Conservation (phyloP, 1,284 basidiomycete genomes). For the Prillingera fragicola region DNA sequence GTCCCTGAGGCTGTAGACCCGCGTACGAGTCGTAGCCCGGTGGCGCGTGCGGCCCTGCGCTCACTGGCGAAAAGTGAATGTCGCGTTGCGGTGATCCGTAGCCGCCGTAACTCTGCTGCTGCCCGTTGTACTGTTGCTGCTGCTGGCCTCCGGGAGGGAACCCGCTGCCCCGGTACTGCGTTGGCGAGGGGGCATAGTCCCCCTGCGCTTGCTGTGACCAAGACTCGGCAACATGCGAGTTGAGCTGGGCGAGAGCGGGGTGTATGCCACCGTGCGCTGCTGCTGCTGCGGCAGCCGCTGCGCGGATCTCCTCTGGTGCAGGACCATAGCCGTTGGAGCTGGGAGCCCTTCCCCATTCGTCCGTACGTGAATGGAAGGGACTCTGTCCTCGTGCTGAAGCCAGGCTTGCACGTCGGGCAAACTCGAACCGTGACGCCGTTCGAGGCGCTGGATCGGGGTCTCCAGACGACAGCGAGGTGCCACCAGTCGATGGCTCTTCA, state of each 20-base stretch:
- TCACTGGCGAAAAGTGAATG: neutral
- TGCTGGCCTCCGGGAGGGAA: neutral
- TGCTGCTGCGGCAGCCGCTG: slow-evolving; percentile 1
- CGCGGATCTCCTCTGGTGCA: slow-evolving; percentile 9
- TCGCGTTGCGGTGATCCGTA: neutral
- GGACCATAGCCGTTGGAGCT: slow-evolving; percentile 13
- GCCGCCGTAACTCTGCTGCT: neutral
- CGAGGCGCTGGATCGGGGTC: slow-evolving; percentile 11
- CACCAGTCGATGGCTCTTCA: slow-evolving; percentile 2
- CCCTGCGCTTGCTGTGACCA: too few species aligned
- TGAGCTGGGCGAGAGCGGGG: slow-evolving; percentile 19
- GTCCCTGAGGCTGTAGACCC: neutral
- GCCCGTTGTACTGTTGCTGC: neutral
- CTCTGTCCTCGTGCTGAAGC: slow-evolving; percentile 10
- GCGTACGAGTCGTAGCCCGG: slow-evolving; percentile 5
- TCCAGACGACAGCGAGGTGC: neutral
- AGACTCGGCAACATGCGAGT: slow-evolving; percentile 10
- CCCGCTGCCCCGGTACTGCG: neutral
- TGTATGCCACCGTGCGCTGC: slow-evolving; percentile 13
- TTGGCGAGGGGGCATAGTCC: too few species aligned
- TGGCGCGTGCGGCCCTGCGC: slow-evolving; percentile 1
- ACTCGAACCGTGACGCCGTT: slow-evolving; percentile 19
- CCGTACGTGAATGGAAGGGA: slow-evolving; percentile 15
- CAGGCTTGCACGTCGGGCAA: slow-evolving; percentile 13
- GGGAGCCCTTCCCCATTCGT: slow-evolving; percentile 17